Percentiles rank a stretch among this genome's conserved stretches.
Conservation (phyloP, 106 monocot species). For the Iris macrosiphon region DNA sequence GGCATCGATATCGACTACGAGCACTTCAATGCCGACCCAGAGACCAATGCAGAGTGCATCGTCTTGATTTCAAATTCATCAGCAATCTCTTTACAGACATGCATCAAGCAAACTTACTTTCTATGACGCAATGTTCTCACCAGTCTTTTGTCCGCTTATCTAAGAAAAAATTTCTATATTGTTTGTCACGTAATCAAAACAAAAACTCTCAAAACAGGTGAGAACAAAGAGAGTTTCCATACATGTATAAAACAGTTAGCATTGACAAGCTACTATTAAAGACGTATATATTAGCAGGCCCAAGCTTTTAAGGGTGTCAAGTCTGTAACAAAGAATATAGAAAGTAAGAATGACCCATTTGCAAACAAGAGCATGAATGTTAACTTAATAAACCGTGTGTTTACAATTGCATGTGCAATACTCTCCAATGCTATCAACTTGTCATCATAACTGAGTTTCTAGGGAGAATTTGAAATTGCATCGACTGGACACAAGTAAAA, state of each 20-base stretch:
- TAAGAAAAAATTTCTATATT: no score
- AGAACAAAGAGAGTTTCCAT: no score
- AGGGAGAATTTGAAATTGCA: slow-evolving; percentile 7
- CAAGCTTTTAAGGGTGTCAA: neutral
- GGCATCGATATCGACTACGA: slow-evolving; percentile 52
- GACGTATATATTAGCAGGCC: no score
- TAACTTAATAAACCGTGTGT: slow-evolving; percentile 3
- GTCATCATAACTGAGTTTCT: neutral
- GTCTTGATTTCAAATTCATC: no score
- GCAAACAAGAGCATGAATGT: neutral
- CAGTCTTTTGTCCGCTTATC: no score
- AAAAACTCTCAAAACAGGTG: no score
- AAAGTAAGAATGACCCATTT: neutral
- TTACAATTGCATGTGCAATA: neutral
- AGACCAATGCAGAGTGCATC: slow-evolving; percentile 9
- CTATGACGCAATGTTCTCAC: no score
- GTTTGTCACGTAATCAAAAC: no score
- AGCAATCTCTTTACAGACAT: no score
- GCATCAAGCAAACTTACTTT: no score
- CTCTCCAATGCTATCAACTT: neutral
- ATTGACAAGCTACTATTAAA: no score
- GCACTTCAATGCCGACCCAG: slow-evolving; percentile 14
- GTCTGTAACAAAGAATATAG: slow-evolving; percentile 7
- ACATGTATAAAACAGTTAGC: no score
- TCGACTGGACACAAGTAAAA: slow-evolving; percentile 16